Evolutionary conservation across 306 rosid species (phyloP), one percentile per base, ranked within the genome.

Genomic region (Echinosophora koreensis): DNA sequence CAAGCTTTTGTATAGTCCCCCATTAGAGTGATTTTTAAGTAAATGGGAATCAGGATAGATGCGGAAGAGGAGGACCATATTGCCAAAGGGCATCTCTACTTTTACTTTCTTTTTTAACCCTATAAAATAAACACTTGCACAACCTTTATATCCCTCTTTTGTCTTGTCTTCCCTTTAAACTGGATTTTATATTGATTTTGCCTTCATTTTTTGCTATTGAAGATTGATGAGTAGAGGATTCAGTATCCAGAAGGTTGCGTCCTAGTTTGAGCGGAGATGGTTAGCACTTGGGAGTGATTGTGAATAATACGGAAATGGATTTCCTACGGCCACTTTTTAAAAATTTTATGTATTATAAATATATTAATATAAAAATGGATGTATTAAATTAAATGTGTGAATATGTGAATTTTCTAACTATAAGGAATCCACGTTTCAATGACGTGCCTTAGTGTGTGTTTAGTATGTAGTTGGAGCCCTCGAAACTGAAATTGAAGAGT

Each of bases 1-100:
- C 4, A 10, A 32, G 17, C 73, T 77, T 77, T 77, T 76, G 15
- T n/a, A 46, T 10, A 76, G 69, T 78, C 66, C 54, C 70, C 37
- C 65, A 62, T 63, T 32, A 5, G 35, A 69, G 32, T 28, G 81
- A 15, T 55, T 54, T 54, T 61, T 77, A 2, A 30, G 5, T 54
- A 14, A 69, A 65, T 74, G 15, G 5, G 66, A 83, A 66, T 66
- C 67, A 39, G 81, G 70, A 79, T 64, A 75, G 74, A 71, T 84
- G 60, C 81, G 55, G 68, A 28, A 34, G 61, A 77, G 84, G 80
- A 68, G 84, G 83, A 68, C 85, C 85, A 81, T 81, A 47, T 54
- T 60, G 68, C 54, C 37, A 42, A 69, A 74, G 35, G 65, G 84
- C 63, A 85, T 81, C 81, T 81, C 64, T 8, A 30, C 5, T 51